These are phyloP conservation scores for Plasmodiophora brassicae DNA, from an alignment of 208 protist species.

Conservation along the genomic window DNA sequence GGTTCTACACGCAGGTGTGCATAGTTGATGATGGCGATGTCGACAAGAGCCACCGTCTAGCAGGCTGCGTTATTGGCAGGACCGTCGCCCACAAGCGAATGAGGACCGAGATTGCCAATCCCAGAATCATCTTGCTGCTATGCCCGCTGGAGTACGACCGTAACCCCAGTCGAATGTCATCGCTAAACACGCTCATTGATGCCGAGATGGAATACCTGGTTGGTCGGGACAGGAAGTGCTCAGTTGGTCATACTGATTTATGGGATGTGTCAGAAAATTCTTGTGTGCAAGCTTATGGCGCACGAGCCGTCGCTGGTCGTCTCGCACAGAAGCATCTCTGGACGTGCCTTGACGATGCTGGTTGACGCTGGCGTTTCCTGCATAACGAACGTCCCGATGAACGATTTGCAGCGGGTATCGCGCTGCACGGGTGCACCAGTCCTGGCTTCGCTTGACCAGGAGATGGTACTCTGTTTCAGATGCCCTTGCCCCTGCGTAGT, in stretches of 20 bases:
- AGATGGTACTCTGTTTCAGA: too few relatives aligned
- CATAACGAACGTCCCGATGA: neutral
- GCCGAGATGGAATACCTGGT: neutral
- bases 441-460: neutral
- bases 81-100: neutral
- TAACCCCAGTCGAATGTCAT: neutral
- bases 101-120: neutral
- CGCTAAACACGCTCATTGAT: neutral
- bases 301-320: neutral
- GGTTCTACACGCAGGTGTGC: neutral
- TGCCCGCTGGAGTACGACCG: neutral
- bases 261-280: too few relatives aligned
- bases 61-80: neutral
- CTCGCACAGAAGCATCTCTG: neutral
- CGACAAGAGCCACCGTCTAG: neutral
- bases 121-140: neutral
- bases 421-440: neutral
- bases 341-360: neutral
- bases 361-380: neutral
- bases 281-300: neutral
- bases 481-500: too few relatives aligned
- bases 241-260: too few relatives aligned
- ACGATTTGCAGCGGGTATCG: slow-evolving; percentile 2
- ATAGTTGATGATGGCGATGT: neutral
- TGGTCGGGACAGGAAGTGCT: too few relatives aligned